Base-by-base conservation (phyloP, 2,329 filamentous ascomycete genomes). In the Cercospora zeina region DNA sequence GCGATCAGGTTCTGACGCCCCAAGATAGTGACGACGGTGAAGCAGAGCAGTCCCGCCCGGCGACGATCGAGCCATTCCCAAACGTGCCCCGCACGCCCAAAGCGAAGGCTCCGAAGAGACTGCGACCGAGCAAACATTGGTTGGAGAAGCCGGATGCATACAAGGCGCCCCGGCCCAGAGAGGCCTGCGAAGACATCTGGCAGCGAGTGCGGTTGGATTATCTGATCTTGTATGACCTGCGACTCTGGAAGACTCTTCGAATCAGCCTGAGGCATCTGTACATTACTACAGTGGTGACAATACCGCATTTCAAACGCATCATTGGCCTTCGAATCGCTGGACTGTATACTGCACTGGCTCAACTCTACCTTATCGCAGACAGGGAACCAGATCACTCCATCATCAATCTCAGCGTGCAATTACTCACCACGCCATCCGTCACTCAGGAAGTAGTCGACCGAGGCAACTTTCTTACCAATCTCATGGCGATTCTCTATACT, bases 321-420 rank as follows among this genome's bases (percentile, higher is more conserved):
- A 82, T 99, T 59, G 93, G 93, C 1, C 81, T 99, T 47, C 87
- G 95, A n/a, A 96, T 99, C 74, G 91, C 96, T 58, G 93, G 92
- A 0, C 82, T 99, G 2, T 99, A 99, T 77, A 97, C 95, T 1
- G 90, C 90, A 2, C 80, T 99, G 53, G 93, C 95, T 4, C 93
- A 99, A 74, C 81, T 99, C 3, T 99, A 97, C 74, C 84, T 99
- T 31, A 95, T 99, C 67, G 93, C 93, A 13, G 95, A 99, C 73
- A 85, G 95, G 66, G 95, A 99, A 75, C 95, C 95, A 2, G 95
- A 99, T 72, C 93, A 97, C 76, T 97, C 93, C 10, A 97, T 99
- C 73, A 96, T 99, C 81, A 97, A 97, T 73, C 85, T 99, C 37
- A 97, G 93, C 4, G 80, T 97, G 31, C 95, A 99, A 74, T 96